Percentiles rank a stretch among this genome's conserved stretches.
Conservation (phyloP, 305 asterid genomes). For the Coffea humblotiana region DNA sequence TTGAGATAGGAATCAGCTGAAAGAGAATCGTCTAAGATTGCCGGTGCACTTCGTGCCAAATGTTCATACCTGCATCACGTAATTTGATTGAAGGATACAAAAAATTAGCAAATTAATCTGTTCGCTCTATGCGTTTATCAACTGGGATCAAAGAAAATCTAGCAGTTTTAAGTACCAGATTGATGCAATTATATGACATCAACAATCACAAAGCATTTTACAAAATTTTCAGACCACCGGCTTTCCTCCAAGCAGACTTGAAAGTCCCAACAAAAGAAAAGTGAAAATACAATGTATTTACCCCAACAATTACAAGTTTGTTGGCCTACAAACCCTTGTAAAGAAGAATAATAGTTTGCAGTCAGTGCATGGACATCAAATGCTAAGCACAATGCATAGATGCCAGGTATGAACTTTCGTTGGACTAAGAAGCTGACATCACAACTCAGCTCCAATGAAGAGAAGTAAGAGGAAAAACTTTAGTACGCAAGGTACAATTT, state of each 20-base stretch:
- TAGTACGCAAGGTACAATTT: background rate
- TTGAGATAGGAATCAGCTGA: slow-evolving; percentile 99
- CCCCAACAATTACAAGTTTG: background rate
- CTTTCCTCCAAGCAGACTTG: background rate
- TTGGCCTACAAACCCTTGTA: background rate
- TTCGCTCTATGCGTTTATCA: background rate
- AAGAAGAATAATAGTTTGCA: background rate
- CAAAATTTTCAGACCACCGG: background rate
- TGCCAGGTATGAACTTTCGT: background rate
- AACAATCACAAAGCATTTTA: background rate
- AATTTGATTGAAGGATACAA: slow-evolving; percentile 25
- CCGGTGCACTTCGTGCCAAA: slow-evolving; percentile 97
- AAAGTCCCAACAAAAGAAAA: background rate
- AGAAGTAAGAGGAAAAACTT: background rate
- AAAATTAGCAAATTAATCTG: slow-evolving; percentile 18
- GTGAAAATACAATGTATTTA: background rate
- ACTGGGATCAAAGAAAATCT: background rate
- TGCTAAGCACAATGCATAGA: background rate
- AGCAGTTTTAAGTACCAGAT: background rate
- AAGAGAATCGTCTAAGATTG: slow-evolving; percentile 93
- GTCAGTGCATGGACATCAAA: background rate
- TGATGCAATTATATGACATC: background rate
- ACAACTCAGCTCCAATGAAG: background rate
- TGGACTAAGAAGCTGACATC: background rate
- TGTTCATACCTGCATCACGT: slow-evolving; percentile 76